A percentile compares a stretch with the other conserved stretches of the same genome.
Conservation (phyloP, 257 asterid genomes). For the Scutellaria barbata region DNA sequence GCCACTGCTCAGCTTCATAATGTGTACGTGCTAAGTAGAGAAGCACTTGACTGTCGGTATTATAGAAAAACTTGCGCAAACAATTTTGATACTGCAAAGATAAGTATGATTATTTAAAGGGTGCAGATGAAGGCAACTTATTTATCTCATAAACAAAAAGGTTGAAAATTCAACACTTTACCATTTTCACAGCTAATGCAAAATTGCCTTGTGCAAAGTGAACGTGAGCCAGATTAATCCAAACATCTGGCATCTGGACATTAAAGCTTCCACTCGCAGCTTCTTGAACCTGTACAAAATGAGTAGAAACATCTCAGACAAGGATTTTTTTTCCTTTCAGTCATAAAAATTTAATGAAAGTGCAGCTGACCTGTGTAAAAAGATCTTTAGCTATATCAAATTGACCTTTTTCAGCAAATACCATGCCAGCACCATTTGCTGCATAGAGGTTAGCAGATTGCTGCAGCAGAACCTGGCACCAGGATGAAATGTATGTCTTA, state of each 20-base stretch:
- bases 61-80: slow-evolving; percentile 81
- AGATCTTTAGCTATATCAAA: slow-evolving; percentile 95
- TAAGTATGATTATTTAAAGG: slow-evolving; percentile 25
- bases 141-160: slow-evolving; percentile 26
- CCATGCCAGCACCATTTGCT: slow-evolving; percentile 99
- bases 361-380: slow-evolving; percentile 76
- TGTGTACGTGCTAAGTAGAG: slow-evolving; percentile 97
- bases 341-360: slow-evolving; percentile 29
- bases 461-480: slow-evolving; percentile 72
- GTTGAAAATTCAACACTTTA: slow-evolving; percentile 51
- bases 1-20: slow-evolving; percentile 99
- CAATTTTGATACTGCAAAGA: slow-evolving; percentile 90
- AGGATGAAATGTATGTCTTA: slow-evolving; percentile 34
- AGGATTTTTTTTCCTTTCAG: slow-evolving; percentile 12
- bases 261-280: slow-evolving; percentile 95
- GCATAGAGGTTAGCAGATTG: slow-evolving; percentile 93
- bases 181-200: slow-evolving; percentile 97
- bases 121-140: slow-evolving; percentile 52
- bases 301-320: slow-evolving; percentile 11
- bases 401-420: slow-evolving; percentile 95
- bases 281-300: slow-evolving; percentile 79
- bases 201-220: slow-evolving; percentile 98
- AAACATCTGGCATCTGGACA: slow-evolving; percentile 96
- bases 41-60: slow-evolving; percentile 94
- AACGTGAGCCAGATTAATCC: slow-evolving; percentile 99